A percentile compares a stretch with the other conserved stretches of the same genome.
phyloP scores from a whole-genome alignment of 2,329 filamentous ascomycete species.

The Diaporthe citriasiana region DNA sequence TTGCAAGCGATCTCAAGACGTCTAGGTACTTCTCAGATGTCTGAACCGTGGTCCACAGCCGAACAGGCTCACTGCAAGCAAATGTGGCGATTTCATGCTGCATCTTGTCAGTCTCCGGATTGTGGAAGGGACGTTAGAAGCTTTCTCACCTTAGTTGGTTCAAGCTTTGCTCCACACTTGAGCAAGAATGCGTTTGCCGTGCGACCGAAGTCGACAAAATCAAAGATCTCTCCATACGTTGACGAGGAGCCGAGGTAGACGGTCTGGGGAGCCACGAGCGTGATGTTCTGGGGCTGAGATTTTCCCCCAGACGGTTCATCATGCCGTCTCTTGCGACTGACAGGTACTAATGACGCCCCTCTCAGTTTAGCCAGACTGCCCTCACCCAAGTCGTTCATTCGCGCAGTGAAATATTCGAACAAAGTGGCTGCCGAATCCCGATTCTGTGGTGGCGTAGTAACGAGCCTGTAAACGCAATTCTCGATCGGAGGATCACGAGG shows the following conservation, averaged over 20 bases:
- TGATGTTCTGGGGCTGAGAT: conserved; percentile 53
- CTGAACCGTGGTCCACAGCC: conserved; percentile 84
- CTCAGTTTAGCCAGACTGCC: conserved; percentile 72
- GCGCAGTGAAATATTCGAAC: conserved; percentile 87
- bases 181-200: conserved; percentile 91
- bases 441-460: conserved; percentile 79
- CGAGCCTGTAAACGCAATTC: conserved; percentile 80
- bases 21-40: conserved; percentile 88
- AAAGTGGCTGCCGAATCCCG: conserved; percentile 76
- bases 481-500: conserved; percentile 83
- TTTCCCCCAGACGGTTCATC: conserved; percentile 55
- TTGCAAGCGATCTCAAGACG: conserved; percentile 84
- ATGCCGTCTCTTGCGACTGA: conserved; percentile 55
- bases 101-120: background rate
- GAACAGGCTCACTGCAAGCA: conserved; percentile 85
- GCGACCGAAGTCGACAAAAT: conserved; percentile 94
- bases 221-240: conserved; percentile 89
- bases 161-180: conserved; percentile 89
- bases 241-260: conserved; percentile 83
- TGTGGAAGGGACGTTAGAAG: background rate
- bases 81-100: conserved; percentile 84
- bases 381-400: conserved; percentile 79
- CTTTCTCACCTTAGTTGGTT: conserved; percentile 75
- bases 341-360: conserved; percentile 79
- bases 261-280: conserved; percentile 76